Conservation (phyloP, 129 eudicot genomes). For the Tanacetum coccineum region DNA sequence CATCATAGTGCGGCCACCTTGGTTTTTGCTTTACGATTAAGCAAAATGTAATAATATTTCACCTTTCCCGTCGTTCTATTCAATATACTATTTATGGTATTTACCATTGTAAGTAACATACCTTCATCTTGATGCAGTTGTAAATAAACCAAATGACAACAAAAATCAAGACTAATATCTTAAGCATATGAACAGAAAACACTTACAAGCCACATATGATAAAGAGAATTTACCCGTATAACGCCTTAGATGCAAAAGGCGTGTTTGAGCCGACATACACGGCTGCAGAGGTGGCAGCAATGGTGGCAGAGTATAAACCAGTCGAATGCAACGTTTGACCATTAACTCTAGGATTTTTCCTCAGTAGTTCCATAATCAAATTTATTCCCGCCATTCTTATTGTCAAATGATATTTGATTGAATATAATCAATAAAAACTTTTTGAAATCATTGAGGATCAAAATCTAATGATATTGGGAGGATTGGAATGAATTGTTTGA, state of each 20-base stretch:
- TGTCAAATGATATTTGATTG: neutral
- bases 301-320: slow-evolving; percentile 49
- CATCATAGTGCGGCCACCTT: no score
- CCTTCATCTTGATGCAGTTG: no score
- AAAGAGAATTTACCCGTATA: neutral
- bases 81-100: no score
- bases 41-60: no score
- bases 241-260: slow-evolving; percentile 11
- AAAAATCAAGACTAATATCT: no score
- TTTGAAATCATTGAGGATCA: no score
- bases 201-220: neutral
- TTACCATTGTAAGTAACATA: no score
- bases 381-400: slow-evolving; percentile 67
- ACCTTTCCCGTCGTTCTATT: no score
- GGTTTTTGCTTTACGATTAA: no score
- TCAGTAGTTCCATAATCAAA: slow-evolving; percentile 50
- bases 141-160: no score
- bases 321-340: slow-evolving; percentile 43
- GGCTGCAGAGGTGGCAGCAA: slow-evolving; percentile 66
- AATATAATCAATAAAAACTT: neutral
- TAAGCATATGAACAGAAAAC: neutral
- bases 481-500: neutral
- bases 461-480: neutral
- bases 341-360: slow-evolving; percentile 45
- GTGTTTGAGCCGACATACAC: slow-evolving; percentile 40